phyloP scores from a whole-genome alignment of 805 yeast genomes.

The Monosporozyma siamensis region DNA sequence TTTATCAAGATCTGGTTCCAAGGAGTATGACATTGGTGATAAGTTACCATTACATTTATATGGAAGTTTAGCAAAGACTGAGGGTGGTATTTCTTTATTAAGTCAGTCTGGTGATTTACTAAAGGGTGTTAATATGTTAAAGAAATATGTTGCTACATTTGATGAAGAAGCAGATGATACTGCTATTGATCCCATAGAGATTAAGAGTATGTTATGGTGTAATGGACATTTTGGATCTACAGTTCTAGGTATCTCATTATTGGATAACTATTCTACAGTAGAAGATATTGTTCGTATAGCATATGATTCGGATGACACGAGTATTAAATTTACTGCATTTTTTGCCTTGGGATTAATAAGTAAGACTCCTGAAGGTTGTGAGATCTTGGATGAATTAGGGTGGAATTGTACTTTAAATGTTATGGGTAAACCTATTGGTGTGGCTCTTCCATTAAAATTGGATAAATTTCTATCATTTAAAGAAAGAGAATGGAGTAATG shows the following conservation, averaged over 20 bases:
- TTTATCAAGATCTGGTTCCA: background rate
- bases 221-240: slow-evolving; percentile 76
- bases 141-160: slow-evolving; percentile 20
- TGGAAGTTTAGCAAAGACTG: slow-evolving; percentile 69
- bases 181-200: slow-evolving; percentile 32
- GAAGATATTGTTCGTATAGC: slow-evolving; percentile 47
- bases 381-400: slow-evolving; percentile 68
- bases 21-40: slow-evolving; percentile 4
- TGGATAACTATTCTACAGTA: slow-evolving; percentile 45
- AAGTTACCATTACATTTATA: slow-evolving; percentile 59
- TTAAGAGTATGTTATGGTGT: slow-evolving; percentile 81
- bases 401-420: slow-evolving; percentile 53
- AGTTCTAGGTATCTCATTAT: slow-evolving; percentile 51
- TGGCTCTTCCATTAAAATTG: slow-evolving; percentile 33
- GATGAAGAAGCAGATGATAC: background rate
- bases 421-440: slow-evolving; percentile 36
- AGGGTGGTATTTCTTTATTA: slow-evolving; percentile 63
- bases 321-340: slow-evolving; percentile 67
- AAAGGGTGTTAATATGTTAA: slow-evolving; percentile 30
- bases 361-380: slow-evolving; percentile 68
- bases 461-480: slow-evolving; percentile 27
- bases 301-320: slow-evolving; percentile 40
- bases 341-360: slow-evolving; percentile 69
- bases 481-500: slow-evolving; percentile 14
- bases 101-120: slow-evolving; percentile 41